Conservation (phyloP, 140 eudicot genomes). For the Cichorium intybus region DNA sequence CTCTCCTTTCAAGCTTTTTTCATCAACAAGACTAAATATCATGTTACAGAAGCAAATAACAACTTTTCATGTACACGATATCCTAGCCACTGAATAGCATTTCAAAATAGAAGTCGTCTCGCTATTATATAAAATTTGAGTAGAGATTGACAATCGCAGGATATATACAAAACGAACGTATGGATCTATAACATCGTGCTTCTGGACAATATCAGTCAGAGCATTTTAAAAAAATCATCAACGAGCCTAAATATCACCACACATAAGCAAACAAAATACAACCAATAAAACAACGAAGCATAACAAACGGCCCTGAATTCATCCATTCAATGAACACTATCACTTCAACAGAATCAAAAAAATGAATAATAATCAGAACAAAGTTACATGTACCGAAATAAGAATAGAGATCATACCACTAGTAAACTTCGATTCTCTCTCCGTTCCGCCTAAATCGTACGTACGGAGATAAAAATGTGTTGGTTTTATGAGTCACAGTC, state of each 20-base stretch:
- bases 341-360: neutral
- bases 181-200: neutral
- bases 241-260: neutral
- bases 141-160: neutral
- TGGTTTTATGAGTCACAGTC: conserved; percentile 6
- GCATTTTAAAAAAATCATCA: too few species aligned
- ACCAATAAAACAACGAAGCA: neutral
- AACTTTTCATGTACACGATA: neutral
- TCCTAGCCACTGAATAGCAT: neutral
- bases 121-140: neutral
- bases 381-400: neutral
- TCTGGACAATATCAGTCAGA: neutral
- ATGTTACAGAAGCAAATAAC: neutral
- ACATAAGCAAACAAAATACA: neutral
- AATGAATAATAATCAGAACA: neutral
- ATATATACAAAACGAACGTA: neutral
- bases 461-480: conserved; percentile 1
- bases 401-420: conserved; percentile 8
- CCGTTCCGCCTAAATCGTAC: neutral
- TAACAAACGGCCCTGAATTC: neutral
- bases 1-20: neutral
- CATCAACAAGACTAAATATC: neutral
- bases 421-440: neutral
- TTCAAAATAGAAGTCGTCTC: neutral
- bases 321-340: neutral